Conservation (phyloP, 2,329 filamentous ascomycete species). For the Fusarium penzigii region DNA sequence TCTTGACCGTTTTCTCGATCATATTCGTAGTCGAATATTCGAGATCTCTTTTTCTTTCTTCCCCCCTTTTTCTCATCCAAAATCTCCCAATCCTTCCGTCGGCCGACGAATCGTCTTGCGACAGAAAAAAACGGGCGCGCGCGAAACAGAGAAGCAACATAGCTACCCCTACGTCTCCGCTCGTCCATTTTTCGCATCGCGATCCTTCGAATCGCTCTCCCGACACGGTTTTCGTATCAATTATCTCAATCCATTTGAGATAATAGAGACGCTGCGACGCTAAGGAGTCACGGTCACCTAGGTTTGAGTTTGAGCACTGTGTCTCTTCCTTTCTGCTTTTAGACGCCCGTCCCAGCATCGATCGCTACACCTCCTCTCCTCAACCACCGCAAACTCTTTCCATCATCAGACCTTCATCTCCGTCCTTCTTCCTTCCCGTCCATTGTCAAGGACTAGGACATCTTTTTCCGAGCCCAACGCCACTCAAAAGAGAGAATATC, state of each 20-base stretch:
- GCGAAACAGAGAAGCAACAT: constrained; percentile 13
- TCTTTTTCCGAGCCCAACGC: constrained; percentile 27
- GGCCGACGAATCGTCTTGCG: constrained; percentile 19
- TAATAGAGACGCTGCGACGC: constrained; percentile 24
- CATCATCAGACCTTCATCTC: constrained; percentile 35
- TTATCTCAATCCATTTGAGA: constrained; percentile 14
- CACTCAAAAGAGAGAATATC: constrained; percentile 34
- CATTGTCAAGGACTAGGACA: constrained; percentile 32
- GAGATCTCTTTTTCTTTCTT: constrained; percentile 14
- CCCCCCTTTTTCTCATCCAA: constrained; percentile 3
- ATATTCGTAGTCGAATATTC: constrained; percentile 15
- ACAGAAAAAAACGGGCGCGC: constrained; percentile 23
- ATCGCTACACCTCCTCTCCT: constrained; percentile 40
- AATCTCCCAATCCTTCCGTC: constrained; percentile 14
- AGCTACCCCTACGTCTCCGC: constrained; percentile 12
- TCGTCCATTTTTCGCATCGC: constrained; percentile 9
- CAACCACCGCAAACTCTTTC: constrained; percentile 30
- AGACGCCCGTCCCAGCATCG: constrained; percentile 39
- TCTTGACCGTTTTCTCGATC: constrained; percentile 18
- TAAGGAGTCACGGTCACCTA: constrained; percentile 27
- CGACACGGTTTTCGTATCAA: constrained; percentile 16
- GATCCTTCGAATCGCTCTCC: constrained; percentile 11
- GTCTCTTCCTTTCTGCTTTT: constrained; percentile 41
- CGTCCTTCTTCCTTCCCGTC: constrained; percentile 34
- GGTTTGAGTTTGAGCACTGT: constrained; percentile 41